A percentile compares a stretch with the other conserved stretches of the same genome.
Conservation (phyloP, 2,329 filamentous ascomycete genomes). For the Pseudogymnoascus sp. region DNA sequence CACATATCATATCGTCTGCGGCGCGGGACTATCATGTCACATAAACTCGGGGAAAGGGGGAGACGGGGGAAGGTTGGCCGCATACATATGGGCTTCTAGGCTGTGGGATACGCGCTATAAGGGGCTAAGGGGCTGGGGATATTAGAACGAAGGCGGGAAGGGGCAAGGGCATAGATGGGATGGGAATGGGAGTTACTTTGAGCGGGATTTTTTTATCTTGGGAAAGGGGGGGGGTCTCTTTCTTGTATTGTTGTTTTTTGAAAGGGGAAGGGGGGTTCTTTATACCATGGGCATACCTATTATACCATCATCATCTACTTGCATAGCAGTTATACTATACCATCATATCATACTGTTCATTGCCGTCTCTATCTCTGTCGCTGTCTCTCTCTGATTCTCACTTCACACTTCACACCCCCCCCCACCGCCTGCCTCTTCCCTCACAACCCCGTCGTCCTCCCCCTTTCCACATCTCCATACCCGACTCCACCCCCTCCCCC, state of each 20-base stretch:
- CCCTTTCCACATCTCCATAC: too few relatives aligned
- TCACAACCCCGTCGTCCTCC: not conserved
- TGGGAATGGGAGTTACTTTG: not conserved
- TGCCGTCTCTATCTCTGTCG: not conserved
- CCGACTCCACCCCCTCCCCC: too few relatives aligned
- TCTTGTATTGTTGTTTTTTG: not conserved
- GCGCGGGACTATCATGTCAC: not conserved
- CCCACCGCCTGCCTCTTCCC: too few relatives aligned
- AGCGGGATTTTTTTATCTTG: too few relatives aligned
- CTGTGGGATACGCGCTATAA: not conserved
- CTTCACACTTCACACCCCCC: not conserved
- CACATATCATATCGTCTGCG: not conserved
- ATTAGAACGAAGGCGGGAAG: not conserved
- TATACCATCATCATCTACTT: not conserved
- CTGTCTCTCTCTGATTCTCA: not conserved
- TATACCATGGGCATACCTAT: not conserved
- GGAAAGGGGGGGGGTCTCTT: not conserved
- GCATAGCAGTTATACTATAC: not conserved
- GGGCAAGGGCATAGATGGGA: not conserved
- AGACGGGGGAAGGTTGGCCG: too few relatives aligned
- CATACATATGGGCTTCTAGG: not conserved
- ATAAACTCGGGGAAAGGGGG: not conserved
- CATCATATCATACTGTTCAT: not conserved
- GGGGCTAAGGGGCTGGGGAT: not conserved
- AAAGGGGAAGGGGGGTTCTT: not conserved